A percentile compares a stretch with the other conserved stretches of the same genome.
Conservation (phyloP, 805 yeast species). For the Pichia insulana region DNA sequence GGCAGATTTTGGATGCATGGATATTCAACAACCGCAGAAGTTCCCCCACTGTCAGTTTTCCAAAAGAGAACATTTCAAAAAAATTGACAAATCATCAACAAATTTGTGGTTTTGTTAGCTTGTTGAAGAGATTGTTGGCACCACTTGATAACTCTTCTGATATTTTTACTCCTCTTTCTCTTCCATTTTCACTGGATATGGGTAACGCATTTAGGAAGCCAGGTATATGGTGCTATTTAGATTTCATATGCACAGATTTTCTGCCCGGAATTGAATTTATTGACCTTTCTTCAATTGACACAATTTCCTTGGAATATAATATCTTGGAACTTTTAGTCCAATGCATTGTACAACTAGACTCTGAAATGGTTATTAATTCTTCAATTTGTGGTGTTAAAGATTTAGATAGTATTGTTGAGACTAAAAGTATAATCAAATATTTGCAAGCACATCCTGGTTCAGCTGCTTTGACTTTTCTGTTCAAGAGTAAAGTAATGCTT, state of each 20-base stretch:
- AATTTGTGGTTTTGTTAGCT: conserved; percentile 45
- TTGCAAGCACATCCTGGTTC: conserved; percentile 66
- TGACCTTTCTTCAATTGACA: conserved; percentile 27
- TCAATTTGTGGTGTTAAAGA: conserved; percentile 37
- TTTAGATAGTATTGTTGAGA: conserved; percentile 36
- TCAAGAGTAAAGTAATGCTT: conserved; percentile 47
- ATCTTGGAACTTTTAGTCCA: conserved; percentile 44
- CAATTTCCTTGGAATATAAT: conserved; percentile 40
- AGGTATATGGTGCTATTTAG: conserved; percentile 77
- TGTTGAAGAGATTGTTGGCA: conserved; percentile 34
- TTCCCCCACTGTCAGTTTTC: conserved; percentile 12
- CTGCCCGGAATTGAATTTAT: conserved; percentile 44
- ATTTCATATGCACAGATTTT: conserved; percentile 59
- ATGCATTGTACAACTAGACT: conserved; percentile 43
- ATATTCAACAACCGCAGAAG: conserved; percentile 34
- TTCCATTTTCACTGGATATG: conserved; percentile 53
- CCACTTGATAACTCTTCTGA: conserved; percentile 24
- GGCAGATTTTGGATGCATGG: conserved; percentile 70
- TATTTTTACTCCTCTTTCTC: conserved; percentile 30
- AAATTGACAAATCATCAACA: conserved; percentile 5
- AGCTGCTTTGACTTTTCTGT: conserved; percentile 52
- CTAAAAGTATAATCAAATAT: conserved; percentile 35
- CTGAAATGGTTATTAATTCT: conserved; percentile 41
- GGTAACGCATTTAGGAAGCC: conserved; percentile 53
- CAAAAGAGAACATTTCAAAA: conserved; percentile 30